phyloP scores from a whole-genome alignment of 768 basidiomycete species.

The Krasilnikovozyma curviuscula region DNA sequence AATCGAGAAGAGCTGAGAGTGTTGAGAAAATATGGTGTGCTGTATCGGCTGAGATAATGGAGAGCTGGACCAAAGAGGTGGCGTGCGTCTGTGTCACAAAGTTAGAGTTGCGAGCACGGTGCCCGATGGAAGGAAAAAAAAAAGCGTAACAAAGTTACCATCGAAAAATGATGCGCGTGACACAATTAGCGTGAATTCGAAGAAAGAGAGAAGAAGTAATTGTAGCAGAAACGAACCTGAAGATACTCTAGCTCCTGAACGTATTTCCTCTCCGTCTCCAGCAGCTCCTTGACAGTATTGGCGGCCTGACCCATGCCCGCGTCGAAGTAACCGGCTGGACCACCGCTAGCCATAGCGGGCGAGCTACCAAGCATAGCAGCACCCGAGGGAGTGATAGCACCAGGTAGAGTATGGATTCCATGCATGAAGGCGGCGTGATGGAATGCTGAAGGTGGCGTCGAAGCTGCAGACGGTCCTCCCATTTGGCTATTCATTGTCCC shows the following conservation, averaged over 20 bases:
- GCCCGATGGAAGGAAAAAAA: no score
- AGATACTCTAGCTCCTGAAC: conserved; percentile 91
- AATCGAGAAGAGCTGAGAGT: conserved; percentile 84
- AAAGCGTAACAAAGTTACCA: neutral
- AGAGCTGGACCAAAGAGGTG: conserved; percentile 55
- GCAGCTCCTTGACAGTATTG: conserved; percentile 53
- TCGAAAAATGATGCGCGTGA: neutral
- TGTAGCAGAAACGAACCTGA: conserved; percentile 38
- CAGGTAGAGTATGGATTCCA: conserved; percentile 8
- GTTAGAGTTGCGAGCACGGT: neutral
- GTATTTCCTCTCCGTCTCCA: conserved; percentile 89
- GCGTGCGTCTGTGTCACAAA: conserved; percentile 56
- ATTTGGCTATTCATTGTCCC: no score
- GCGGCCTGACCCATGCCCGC: conserved; percentile 50
- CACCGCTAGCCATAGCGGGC: conserved; percentile 10
- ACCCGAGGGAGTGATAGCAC: conserved; percentile 27
- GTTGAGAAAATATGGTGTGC: conserved; percentile 90
- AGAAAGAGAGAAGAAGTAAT: neutral
- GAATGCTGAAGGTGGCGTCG: neutral
- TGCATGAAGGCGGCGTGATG: conserved; percentile 19
- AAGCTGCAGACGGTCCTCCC: neutral
- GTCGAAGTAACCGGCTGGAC: conserved; percentile 31
- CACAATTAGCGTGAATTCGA: neutral
- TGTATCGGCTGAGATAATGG: conserved; percentile 79
- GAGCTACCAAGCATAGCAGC: conserved; percentile 11